Percentiles rank a stretch among this genome's conserved stretches.
Evolutionary conservation across 306 rosid genomes (phyloP).

Genomic region (Medicago ruthenica): DNA sequence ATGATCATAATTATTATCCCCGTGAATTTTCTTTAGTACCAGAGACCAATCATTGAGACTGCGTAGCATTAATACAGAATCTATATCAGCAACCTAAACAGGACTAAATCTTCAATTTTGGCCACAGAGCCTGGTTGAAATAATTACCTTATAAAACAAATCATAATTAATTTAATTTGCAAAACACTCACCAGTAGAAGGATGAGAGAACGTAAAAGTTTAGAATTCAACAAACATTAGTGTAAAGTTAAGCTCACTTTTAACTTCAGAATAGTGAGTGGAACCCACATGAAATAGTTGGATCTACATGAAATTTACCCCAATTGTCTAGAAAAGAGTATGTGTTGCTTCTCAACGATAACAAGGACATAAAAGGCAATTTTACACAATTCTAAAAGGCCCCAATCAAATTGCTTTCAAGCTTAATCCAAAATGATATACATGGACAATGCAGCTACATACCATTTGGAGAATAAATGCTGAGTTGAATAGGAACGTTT

Average conservation of each 20-base stretch:
- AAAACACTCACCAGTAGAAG: neutral
- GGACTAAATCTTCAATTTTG: conserved; percentile 5
- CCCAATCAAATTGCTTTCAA: conserved; percentile 25
- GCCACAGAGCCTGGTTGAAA: neutral
- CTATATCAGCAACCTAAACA: conserved; percentile 1
- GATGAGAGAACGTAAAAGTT: neutral
- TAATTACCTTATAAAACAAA: conserved; percentile 1
- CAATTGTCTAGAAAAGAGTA: neutral
- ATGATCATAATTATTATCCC: neutral
- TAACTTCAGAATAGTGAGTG: neutral
- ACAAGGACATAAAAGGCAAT: neutral
- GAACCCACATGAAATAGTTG: neutral
- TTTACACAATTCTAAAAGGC: neutral
- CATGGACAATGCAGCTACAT: conserved; percentile 44
- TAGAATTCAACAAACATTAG: neutral
- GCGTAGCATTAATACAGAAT: neutral
- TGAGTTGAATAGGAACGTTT: conserved; percentile 90
- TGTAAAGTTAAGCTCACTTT: neutral
- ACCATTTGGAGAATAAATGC: conserved; percentile 99
- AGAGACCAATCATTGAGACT: neutral
- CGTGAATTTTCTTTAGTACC: neutral
- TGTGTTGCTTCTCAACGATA: neutral
- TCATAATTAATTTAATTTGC: neutral
- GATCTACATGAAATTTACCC: neutral
- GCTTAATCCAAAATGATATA: conserved; percentile 28